phyloP scores from a whole-genome alignment of 306 rosid genomes.

The Castanospermum australe region DNA sequence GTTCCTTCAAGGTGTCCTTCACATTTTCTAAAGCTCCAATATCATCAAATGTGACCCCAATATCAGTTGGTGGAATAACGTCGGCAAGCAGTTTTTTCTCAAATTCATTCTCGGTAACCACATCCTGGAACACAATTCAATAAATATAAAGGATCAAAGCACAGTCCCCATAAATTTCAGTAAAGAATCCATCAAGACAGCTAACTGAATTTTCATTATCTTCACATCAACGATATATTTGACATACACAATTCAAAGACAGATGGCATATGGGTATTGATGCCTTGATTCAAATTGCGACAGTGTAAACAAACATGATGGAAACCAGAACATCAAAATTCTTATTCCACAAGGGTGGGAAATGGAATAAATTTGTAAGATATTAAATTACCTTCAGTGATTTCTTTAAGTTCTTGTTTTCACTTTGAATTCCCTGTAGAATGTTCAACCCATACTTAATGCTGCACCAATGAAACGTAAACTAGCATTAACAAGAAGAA shows the following conservation, averaged over 20 bases:
- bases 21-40: conserved; percentile 95
- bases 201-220: not conserved
- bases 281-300: not conserved
- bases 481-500: conserved; percentile 19
- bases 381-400: conserved; percentile 63
- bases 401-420: conserved; percentile 72
- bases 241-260: not conserved
- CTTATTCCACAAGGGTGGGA: not conserved
- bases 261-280: not conserved
- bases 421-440: conserved; percentile 73
- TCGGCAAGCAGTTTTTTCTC: conserved; percentile 90
- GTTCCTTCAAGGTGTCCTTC: conserved; percentile 92
- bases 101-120: conserved; percentile 90
- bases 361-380: not conserved
- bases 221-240: not conserved
- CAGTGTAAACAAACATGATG: not conserved
- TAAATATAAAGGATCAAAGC: not conserved
- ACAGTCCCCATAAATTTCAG: not conserved
- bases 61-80: conserved; percentile 87
- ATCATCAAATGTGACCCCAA: conserved; percentile 95
- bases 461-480: conserved; percentile 52
- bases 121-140: conserved; percentile 59
- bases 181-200: not conserved
- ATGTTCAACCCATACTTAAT: conserved; percentile 68
- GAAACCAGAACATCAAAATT: not conserved